A percentile compares a stretch with the other conserved stretches of the same genome.
phyloP scores from a whole-genome alignment of 352 stramenopile species.

The Pythium myriotylum region DNA sequence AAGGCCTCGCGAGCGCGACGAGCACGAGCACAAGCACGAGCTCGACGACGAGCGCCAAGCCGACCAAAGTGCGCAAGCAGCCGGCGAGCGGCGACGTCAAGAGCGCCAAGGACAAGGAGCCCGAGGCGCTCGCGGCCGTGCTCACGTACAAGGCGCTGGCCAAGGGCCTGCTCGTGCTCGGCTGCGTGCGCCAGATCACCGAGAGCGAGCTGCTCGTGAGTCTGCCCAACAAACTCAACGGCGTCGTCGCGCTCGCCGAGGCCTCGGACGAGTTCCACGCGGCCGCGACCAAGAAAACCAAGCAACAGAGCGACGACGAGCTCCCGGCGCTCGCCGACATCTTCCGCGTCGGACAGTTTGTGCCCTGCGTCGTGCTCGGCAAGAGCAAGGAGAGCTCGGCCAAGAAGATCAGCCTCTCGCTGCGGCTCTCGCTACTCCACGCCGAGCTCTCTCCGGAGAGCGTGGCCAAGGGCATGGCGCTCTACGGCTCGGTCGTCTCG shows the following conservation, averaged over 20 bases:
- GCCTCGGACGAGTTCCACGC: constrained; percentile 81
- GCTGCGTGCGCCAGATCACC: constrained; percentile 89
- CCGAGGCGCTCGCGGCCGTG: constrained; percentile 29
- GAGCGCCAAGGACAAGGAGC: constrained; percentile 35
- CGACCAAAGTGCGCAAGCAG: constrained; percentile 31
- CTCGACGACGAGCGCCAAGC: too few species aligned
- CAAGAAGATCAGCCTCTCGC: constrained; percentile 92
- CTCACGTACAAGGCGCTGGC: constrained; percentile 75
- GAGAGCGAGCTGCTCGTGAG: constrained; percentile 84
- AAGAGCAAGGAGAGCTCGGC: constrained; percentile 70
- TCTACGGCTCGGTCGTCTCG: constrained; percentile 88
- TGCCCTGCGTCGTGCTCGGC: constrained; percentile 80
- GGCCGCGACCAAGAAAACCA: constrained; percentile 21
- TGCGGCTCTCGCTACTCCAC: constrained; percentile 88
- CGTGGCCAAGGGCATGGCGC: constrained; percentile 64
- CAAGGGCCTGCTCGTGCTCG: constrained; percentile 81
- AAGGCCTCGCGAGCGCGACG: constrained; percentile 39
- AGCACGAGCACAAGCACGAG: constrained; percentile 26
- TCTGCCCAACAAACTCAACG: constrained; percentile 94
- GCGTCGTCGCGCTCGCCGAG: constrained; percentile 82
- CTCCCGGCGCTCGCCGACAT: constrained; percentile 54
- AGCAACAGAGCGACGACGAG: too few species aligned
- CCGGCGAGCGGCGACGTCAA: constrained; percentile 16
- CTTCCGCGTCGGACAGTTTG: constrained; percentile 83
- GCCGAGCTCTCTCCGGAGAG: constrained; percentile 60